A percentile compares a stretch with the other conserved stretches of the same genome.
Conservation (phyloP, 2,329 filamentous ascomycete genomes). For the Nemania serpens region DNA sequence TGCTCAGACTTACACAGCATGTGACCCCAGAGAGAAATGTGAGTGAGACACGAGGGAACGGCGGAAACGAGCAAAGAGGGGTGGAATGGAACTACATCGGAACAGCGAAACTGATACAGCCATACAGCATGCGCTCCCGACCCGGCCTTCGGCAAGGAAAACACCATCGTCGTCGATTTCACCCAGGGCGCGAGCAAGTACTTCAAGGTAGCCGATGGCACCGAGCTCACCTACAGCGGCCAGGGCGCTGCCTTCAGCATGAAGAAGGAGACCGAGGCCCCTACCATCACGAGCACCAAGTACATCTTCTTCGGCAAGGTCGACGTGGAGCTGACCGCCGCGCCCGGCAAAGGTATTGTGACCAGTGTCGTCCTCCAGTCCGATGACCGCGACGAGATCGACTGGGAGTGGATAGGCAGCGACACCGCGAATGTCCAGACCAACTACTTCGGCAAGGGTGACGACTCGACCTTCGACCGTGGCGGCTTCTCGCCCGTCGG, state of each 20-base stretch:
- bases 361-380: conserved; percentile 90
- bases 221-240: conserved; percentile 52
- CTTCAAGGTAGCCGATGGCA: conserved; percentile 54
- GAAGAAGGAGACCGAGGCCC: conserved; percentile 65
- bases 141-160: conserved; percentile 69
- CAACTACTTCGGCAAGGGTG: conserved; percentile 80
- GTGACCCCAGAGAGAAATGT: conserved; percentile 60
- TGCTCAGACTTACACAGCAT: conserved; percentile 62
- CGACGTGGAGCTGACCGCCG: conserved; percentile 77
- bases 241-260: conserved; percentile 68
- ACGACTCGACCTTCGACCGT: conserved; percentile 71
- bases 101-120: conserved; percentile 31
- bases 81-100: background rate
- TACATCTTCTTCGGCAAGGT: conserved; percentile 98
- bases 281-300: conserved; percentile 76
- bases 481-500: conserved; percentile 64
- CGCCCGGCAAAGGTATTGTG: conserved; percentile 82
- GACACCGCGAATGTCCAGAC: conserved; percentile 76
- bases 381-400: conserved; percentile 89
- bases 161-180: conserved; percentile 70
- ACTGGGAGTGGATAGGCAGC: conserved; percentile 93
- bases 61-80: background rate
- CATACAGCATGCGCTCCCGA: conserved; percentile 69
- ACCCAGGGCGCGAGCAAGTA: conserved; percentile 68
- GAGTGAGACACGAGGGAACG: conserved; percentile 31